phyloP scores from a whole-genome alignment of 2,329 filamentous ascomycete species.

The Venturia asperata region DNA sequence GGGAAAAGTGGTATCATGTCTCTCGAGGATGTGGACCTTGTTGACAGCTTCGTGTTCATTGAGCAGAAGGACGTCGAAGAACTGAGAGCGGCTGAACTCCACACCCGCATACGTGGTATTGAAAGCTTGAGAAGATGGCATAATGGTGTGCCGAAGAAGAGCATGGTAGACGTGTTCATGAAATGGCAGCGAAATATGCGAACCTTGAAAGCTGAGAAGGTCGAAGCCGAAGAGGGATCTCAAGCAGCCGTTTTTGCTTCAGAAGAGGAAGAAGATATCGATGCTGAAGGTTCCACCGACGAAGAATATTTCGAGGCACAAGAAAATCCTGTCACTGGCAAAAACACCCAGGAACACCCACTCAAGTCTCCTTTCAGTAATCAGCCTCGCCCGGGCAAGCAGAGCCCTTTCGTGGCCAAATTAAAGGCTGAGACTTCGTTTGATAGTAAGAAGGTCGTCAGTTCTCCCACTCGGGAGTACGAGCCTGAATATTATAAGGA shows the following conservation, averaged over 20 bases:
- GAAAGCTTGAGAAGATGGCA: neutral
- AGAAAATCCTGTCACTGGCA: conserved; percentile 1
- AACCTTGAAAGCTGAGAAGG: neutral
- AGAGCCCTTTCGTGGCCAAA: neutral
- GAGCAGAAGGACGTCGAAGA: neutral
- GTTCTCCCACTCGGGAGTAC: neutral
- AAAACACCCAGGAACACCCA: neutral
- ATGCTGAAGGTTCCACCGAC: neutral
- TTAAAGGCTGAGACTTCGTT: neutral
- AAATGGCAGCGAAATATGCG: neutral
- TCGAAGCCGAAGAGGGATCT: neutral
- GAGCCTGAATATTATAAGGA: neutral
- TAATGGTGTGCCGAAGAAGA: neutral
- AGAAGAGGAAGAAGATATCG: neutral
- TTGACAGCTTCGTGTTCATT: neutral
- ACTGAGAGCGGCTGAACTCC: neutral
- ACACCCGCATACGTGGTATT: neutral
- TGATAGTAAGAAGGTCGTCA: neutral
- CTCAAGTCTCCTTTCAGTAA: neutral
- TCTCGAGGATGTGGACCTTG: neutral
- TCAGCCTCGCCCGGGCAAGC: neutral
- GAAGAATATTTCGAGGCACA: neutral
- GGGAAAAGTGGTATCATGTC: neutral
- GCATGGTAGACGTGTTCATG: neutral
- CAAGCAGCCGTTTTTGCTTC: neutral